Base-by-base conservation (phyloP, 192 early-diverging fungal species). In the Bifiguratus adelaidae region DNA sequence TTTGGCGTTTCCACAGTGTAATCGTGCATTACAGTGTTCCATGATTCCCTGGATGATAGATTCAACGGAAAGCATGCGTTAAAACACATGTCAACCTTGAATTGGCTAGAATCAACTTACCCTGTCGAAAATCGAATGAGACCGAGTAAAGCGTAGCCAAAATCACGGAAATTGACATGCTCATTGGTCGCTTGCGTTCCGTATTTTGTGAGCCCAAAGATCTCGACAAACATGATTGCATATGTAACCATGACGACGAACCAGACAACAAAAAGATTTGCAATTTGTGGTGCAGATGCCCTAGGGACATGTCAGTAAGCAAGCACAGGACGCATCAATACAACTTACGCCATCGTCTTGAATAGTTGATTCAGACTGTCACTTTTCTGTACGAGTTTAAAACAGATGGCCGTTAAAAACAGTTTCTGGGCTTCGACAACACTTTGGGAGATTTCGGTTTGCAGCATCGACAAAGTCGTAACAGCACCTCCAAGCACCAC, bases 1-100 rank as follows among this genome's bases (percentile, higher is more conserved):
- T 66, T 44, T 1, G 77, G 77, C 19, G 38, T 30, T 40, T 73
- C 69, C 3, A 80, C 61, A 4, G 74, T 52, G 51, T 64, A 76
- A 47, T 80, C 72, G 52, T 76, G 74, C 74, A 80, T 80, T 3
- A 77, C 53, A 16, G 65, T 52, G 40, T 80, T 80, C 77, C 77
- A 80, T 7, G 65, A 69, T 53, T 80, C 77, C 22, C 75, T 74
- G 41, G 18, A 40, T 35, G 12, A 58, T 9, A n/a, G n/a, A 57
- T 32, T 21, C 15, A 19, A 35, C 27, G 45, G 4, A 29, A 30
- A 19, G 45, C 22, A 52, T 28, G 12, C 27, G 0, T 6, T 13
- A 36, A 35, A n/a, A 36, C 3, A 13, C 21, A 1, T 3, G 1
- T 16, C 4, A 25, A 7, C 12, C 12, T 45, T 21, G 12, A 36